Evolutionary conservation across 2,329 filamentous ascomycete species (phyloP).

Genomic region (Hymenoscyphus fructigenus): DNA sequence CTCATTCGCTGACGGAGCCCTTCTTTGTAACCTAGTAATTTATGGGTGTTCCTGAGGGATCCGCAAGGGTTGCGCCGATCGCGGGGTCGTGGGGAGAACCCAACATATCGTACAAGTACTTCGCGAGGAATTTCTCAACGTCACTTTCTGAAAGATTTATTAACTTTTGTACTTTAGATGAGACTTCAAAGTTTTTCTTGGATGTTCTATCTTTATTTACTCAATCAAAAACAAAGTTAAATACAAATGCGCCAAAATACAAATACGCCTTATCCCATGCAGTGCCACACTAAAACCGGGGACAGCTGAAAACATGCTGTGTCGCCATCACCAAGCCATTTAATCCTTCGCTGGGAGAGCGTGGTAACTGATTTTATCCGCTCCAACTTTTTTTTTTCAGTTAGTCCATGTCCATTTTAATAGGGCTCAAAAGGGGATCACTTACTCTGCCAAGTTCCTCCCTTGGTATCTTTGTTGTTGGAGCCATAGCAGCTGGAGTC

Average conservation of each 20-base stretch:
- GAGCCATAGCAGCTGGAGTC: not conserved
- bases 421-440: not conserved
- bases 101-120: too few relatives aligned
- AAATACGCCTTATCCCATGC: not conserved
- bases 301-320: not conserved
- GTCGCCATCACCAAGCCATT: not conserved
- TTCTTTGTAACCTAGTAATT: not conserved
- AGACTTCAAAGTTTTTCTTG: not conserved
- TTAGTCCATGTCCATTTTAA: not conserved
- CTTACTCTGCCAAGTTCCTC: constrained; percentile 4
- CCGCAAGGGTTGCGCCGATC: not conserved
- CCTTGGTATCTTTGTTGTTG: constrained; percentile 8
- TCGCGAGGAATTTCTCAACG: too few relatives aligned
- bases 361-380: constrained; percentile 1
- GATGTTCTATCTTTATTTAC: not conserved
- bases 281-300: not conserved
- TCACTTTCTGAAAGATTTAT: too few relatives aligned
- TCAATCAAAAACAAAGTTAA: not conserved
- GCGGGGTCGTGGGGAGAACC: not conserved
- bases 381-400: not conserved
- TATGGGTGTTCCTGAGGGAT: not conserved
- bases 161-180: not conserved
- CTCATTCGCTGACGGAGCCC: not conserved
- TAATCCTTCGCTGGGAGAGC: constrained; percentile 6
- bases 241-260: not conserved